Evolutionary conservation across 371 early-diverging fungal species (phyloP).

Genomic region (Entomophthora muscae): DNA sequence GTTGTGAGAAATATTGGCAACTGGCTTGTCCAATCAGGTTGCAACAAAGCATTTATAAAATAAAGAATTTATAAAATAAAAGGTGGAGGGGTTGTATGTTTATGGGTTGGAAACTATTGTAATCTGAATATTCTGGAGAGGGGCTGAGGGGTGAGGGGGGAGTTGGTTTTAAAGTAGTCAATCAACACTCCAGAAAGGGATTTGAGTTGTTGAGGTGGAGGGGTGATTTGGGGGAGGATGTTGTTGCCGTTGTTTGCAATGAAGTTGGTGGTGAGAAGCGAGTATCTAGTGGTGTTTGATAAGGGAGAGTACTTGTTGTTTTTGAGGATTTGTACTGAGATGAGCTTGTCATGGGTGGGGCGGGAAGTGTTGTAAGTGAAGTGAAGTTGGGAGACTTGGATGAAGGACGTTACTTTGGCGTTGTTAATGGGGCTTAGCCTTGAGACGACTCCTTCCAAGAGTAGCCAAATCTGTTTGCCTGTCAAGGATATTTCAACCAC

Average conservation of each 20-base stretch:
- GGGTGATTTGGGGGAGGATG: conserved; percentile 15
- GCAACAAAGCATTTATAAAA: no score
- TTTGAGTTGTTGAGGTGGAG: conserved; percentile 8
- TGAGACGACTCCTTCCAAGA: conserved; percentile 21
- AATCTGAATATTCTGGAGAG: no score
- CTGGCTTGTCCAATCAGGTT: no score
- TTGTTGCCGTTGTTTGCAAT: conserved; percentile 36
- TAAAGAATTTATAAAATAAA: no score
- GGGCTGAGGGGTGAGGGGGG: conserved; percentile 13
- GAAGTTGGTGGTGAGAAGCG: conserved; percentile 29
- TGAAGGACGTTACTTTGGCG: conserved; percentile 18
- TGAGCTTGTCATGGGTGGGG: conserved; percentile 7
- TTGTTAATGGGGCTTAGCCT: conserved; percentile 10
- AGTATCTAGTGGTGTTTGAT: conserved; percentile 19
- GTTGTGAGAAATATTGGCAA: no score
- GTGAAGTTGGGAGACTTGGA: conserved; percentile 17
- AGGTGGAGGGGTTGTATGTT: no score
- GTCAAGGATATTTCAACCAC: conserved; percentile 22
- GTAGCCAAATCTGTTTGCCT: conserved; percentile 20
- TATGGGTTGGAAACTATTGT: no score
- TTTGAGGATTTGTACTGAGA: conserved; percentile 6
- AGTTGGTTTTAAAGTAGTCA: conserved; percentile 14
- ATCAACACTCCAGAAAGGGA: conserved; percentile 17
- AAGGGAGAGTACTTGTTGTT: conserved; percentile 9
- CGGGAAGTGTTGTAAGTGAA: conserved; percentile 8